Percentiles rank a stretch among this genome's conserved stretches.
Evolutionary conservation across 345 rosid species (phyloP).

Genomic region (Rhodomyrtus tomentosa): DNA sequence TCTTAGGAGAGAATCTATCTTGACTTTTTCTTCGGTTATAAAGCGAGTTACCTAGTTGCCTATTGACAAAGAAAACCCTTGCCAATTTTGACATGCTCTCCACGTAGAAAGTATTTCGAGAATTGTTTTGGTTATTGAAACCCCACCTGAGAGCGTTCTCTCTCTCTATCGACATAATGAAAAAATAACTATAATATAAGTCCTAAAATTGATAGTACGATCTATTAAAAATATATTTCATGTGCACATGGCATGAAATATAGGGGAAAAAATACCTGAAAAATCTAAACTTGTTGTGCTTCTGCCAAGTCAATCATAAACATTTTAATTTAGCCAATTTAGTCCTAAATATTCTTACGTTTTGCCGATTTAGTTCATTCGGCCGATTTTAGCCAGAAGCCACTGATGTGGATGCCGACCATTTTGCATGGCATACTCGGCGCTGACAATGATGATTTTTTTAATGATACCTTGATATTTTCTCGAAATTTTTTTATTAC

Average conservation of each 20-base stretch:
- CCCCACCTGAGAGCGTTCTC: not conserved
- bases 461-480: fast-evolving
- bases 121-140: not conserved
- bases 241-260: not conserved
- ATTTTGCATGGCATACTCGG: fast-evolving
- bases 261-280: not conserved
- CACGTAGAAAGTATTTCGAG: not conserved
- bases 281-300: not conserved
- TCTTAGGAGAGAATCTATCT: not conserved
- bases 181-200: not conserved
- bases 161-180: no score
- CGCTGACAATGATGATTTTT: fast-evolving
- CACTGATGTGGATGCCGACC: fast-evolving
- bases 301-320: not conserved
- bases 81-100: not conserved
- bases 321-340: fast-evolving
- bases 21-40: not conserved
- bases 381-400: fast-evolving
- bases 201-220: not conserved
- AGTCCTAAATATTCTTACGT: fast-evolving
- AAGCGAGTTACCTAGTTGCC: not conserved
- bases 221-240: not conserved
- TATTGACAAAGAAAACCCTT: not conserved
- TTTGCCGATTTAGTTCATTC: fast-evolving
- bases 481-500: not conserved